Evolutionary conservation across 768 basidiomycete genomes (phyloP), one percentile per base, ranked within the genome.

Genomic region (Pulveroboletus ravenelii): DNA sequence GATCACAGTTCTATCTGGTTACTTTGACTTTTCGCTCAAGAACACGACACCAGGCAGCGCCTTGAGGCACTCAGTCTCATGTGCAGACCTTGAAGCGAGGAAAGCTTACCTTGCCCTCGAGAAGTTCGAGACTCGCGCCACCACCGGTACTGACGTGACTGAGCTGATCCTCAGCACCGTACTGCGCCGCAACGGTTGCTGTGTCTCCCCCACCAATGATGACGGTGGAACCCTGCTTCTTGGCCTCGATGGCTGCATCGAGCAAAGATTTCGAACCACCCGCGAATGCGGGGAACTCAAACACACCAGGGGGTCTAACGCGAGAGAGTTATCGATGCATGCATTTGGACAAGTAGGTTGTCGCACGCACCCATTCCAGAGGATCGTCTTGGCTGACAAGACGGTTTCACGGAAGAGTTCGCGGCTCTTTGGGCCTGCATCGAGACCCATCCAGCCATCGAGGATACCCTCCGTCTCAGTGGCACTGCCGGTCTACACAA

Each of bases 101-200:
- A 17, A 15, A 6, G 54, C 74, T 62, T 62, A 92, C 93, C 85
- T 99, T 99, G 71, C 95, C 95, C 76, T 99, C 95, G 60, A 99
- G 80, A 36, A 99, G 79, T 70, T 99, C 95, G 52, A 99, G 81
- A 65, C 87, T 89, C 29, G 92, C 92, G 45, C 91, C 91, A 41
- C 89, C 95, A 55, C 95, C 95, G 34, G 95, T 99, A 68, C 89
- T 92, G 62, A 99, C 92, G 72, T 99, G 95, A 70, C 89, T 93
- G 56, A 99, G 76, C 68, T 91, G 84, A 59, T 87, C 84, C 70
- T 99, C 95, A 15, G 83, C 83, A 10, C 74, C 75, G 64, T 87
- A 80, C 58, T 94, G 83, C n/a, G 89, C 93, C 48, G 85, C 93
- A 32, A 97, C 79, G 6, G 95, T 97, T n/a, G 95, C 95, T 37